phyloP scores from a whole-genome alignment of 1,139 yeast species.

The Suhomyces chickasaworum region DNA sequence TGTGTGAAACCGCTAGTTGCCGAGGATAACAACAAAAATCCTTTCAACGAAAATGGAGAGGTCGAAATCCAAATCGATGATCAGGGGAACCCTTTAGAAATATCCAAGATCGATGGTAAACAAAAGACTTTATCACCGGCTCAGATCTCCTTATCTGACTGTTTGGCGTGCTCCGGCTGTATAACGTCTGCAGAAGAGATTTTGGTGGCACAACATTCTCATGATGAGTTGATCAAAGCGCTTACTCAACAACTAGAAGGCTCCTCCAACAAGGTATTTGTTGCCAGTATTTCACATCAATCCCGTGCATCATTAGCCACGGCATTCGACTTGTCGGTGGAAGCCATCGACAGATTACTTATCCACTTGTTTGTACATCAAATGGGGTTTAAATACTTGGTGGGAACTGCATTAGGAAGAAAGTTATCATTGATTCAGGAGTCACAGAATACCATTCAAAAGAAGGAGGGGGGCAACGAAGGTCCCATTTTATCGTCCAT shows the following conservation, averaged over 20 bases:
- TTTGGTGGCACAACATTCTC: conserved; percentile 86
- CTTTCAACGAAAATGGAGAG: conserved; percentile 32
- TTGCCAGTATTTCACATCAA: conserved; percentile 84
- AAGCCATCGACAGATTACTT: conserved; percentile 61
- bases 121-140: conserved; percentile 67
- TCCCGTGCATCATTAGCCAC: conserved; percentile 79
- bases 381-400: conserved; percentile 72
- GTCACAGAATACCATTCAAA: conserved; percentile 48
- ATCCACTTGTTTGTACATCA: conserved; percentile 56
- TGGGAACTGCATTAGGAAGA: conserved; percentile 85
- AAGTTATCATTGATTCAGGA: conserved; percentile 66
- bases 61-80: conserved; percentile 67
- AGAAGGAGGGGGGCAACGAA: conserved; percentile 18
- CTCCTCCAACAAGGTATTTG: conserved; percentile 45
- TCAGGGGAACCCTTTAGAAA: conserved; percentile 72
- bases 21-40: conserved; percentile 21
- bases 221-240: conserved; percentile 70
- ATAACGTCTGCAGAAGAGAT: conserved; percentile 96
- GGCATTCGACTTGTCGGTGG: conserved; percentile 58
- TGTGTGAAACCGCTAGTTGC: conserved; percentile 81
- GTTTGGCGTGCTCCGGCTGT: conserved; percentile 97
- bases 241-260: conserved; percentile 36
- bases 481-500: conserved; percentile 63
- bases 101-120: conserved; percentile 58
- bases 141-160: conserved; percentile 85